Evolutionary conservation across 352 stramenopile genomes (phyloP).

Genomic region (Globisporangium perplexum): DNA sequence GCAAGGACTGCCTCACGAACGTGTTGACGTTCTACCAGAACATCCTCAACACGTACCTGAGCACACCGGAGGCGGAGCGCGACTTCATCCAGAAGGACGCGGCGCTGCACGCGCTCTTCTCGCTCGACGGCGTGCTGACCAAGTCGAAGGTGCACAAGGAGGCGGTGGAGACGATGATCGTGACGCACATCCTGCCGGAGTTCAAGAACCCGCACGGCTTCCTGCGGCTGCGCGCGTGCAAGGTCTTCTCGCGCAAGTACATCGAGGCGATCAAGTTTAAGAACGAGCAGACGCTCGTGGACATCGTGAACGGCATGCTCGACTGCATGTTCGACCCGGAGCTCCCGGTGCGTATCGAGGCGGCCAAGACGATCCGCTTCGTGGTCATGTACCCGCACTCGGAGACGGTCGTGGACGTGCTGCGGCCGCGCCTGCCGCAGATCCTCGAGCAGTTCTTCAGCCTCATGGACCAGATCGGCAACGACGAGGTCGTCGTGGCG

Average conservation of each 20-base stretch:
- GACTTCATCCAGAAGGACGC: constrained; percentile 97
- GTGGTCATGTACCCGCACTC: constrained; percentile 86
- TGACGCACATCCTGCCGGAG: constrained; percentile 94
- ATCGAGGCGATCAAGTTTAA: constrained; percentile 90
- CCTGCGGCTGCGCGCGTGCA: constrained; percentile 92
- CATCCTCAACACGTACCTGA: constrained; percentile 90
- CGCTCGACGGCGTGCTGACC: constrained; percentile 88
- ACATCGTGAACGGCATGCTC: constrained; percentile 78
- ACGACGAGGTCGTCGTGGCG: constrained; percentile 95
- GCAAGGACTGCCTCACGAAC: constrained; percentile 92
- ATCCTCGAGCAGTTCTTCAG: constrained; percentile 98
- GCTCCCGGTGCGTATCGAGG: constrained; percentile 96
- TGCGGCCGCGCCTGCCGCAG: constrained; percentile 91
- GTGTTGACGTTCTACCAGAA: constrained; percentile 91
- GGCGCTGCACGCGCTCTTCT: constrained; percentile 91
- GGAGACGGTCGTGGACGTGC: constrained; percentile 70
- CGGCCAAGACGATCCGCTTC: constrained; percentile 87
- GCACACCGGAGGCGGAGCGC: constrained; percentile 54
- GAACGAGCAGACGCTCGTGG: constrained; percentile 84
- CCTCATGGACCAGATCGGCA: constrained; percentile 98
- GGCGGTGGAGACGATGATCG: constrained; percentile 92
- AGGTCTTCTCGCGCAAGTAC: constrained; percentile 95
- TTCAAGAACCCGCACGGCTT: constrained; percentile 95
- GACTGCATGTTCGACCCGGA: constrained; percentile 91
- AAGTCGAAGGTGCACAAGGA: constrained; percentile 93